Conservation (phyloP, 306 rosid species). For the cucumber (Cucumis sativus) region Cucumber_9930_V3 NC_026658.2:13788501-13789000, state of each 20-base stretch:
- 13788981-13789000: not conserved
- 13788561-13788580: not conserved
- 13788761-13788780: not conserved
- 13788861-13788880: not conserved
- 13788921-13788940: not conserved
- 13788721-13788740: not conserved
- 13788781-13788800: not conserved
- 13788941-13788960: not conserved
- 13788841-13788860: not conserved
- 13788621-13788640: conserved; percentile 92
- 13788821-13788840: not conserved
- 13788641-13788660: conserved; percentile 88
- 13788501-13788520: not conserved
- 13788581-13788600: not conserved
- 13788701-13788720: not conserved
- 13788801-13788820: not conserved
- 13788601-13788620: conserved; percentile 65
- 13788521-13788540: not conserved
- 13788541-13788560: not conserved
- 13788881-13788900: not conserved
- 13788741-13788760: not conserved
- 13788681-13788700: conserved; percentile 15
- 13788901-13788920: not conserved
- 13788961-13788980: not conserved
- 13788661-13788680: conserved; percentile 89